Base-by-base conservation (phyloP, 805 yeast species). In the Yamadazyma sp. region DNA sequence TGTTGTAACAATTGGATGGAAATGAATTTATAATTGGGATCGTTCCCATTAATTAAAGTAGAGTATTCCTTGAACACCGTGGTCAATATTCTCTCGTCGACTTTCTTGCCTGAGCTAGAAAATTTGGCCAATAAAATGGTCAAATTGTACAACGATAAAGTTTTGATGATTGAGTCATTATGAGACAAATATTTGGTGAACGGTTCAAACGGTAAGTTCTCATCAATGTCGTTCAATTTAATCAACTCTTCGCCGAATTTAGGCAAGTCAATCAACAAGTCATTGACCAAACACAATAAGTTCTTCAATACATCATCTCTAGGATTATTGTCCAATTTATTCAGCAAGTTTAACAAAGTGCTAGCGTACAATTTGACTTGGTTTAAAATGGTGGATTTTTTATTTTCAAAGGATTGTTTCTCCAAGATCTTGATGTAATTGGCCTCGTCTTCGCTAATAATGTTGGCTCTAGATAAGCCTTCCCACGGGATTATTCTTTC, bases 401-500 rank as follows among this genome's bases (percentile, higher is more conserved):
- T 69, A 45, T 70, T 69, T 22, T 67, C 73, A 11, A 57, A 50
- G 13, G 67, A 62, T 49, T 71, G 73, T 45, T 72, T 72, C 50
- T 75, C 80, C 45, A 78, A 66, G 14, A 68, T 61, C 54, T 77
- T 77, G 49, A 80, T 67, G 31, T 72, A 63, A 35, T 73, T 73
- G 8, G 90, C 91, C 56, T 87, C 93, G 44, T 77, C 78, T 35
- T 73, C 73, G 29, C 81, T 64, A 25, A 90, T 69, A 30, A 80
- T 75, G 32, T 77, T 80, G 13, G 90, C 81, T 38, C 95, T 73
- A 8, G 85, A 81, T 50, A 84, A 79, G 7, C 95, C 95, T 53
- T 86, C 95, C 97, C 97, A 90, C 21, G 95, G 95, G 39, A 89
- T 77, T 21, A 90, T 80, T 47, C 93, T 77, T 43, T 85, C 82